These are phyloP conservation scores for Neurospora sp. DNA, from an alignment of 495 filamentous ascomycete species.

Conservation along the genomic window DNA sequence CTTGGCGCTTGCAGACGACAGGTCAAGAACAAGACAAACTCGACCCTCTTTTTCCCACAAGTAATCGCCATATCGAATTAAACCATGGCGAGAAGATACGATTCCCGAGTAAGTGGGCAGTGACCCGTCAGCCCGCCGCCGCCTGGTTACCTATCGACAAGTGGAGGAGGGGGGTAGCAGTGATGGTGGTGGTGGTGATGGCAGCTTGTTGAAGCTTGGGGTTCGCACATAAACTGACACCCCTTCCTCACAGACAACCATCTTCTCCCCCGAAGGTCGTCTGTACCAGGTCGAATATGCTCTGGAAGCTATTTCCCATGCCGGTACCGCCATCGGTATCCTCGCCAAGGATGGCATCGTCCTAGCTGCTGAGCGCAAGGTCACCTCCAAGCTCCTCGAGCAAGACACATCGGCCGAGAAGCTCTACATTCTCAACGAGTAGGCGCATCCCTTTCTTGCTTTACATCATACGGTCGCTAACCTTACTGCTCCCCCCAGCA, in stretches of 20 bases:
- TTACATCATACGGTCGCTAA: background rate
- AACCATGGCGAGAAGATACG: conserved; percentile 92
- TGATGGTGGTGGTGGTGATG: background rate
- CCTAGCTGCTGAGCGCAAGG: conserved; percentile 96
- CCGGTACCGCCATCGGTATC: conserved; percentile 92
- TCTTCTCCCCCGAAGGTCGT: conserved; percentile 97
- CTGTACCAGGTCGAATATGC: conserved; percentile 99
- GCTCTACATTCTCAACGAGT: conserved; percentile 99
- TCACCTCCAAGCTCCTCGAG: conserved; percentile 97
- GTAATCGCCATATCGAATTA: background rate
- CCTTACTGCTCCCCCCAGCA: conserved; percentile 43
- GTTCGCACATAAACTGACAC: conserved; percentile 28
- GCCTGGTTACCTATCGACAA: background rate
- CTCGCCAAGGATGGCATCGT: conserved; percentile 97
- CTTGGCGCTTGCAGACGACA: conserved; percentile 1
- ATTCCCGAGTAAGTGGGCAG: conserved; percentile 69
- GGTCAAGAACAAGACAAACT: background rate
- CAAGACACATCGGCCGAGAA: conserved; percentile 99
- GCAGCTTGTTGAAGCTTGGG: conserved; percentile 3
- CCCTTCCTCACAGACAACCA: conserved; percentile 66
- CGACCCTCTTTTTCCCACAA: background rate
- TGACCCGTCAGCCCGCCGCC: background rate
- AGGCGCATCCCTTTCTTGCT: conserved; percentile 18
- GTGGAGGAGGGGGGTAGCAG: background rate
- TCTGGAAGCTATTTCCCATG: conserved; percentile 95